phyloP scores from a whole-genome alignment of 768 basidiomycete species.

The Podaxis pistillaris region DNA sequence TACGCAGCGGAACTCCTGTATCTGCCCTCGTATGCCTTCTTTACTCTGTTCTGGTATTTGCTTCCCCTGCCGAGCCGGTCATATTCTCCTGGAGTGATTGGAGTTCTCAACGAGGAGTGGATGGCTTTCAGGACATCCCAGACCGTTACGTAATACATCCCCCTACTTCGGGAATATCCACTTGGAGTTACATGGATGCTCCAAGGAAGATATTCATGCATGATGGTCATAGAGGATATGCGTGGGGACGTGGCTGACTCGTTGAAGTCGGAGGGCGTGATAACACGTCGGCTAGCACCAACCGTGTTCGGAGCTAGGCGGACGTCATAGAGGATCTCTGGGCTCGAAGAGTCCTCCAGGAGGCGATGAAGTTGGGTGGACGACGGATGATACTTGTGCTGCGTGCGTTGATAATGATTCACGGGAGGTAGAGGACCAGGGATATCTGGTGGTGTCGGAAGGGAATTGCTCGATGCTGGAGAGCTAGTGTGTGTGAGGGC shows the following conservation, averaged over 20 bases:
- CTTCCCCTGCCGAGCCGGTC: constrained; percentile 3
- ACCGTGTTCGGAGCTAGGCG: background rate
- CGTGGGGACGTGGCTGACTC: constrained; percentile 5
- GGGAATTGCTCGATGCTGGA: constrained; percentile 8
- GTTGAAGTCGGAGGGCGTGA: background rate
- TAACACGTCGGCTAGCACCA: background rate
- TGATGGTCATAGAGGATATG: constrained; percentile 2
- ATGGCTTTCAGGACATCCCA: constrained; percentile 12
- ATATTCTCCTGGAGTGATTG: constrained; percentile 1
- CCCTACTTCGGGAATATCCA: constrained; percentile 6
- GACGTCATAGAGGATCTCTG: constrained; percentile 8
- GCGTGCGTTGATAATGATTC: background rate
- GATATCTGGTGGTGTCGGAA: constrained; percentile 7
- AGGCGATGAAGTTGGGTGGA: constrained; percentile 3
- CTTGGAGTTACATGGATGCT: constrained; percentile 1
- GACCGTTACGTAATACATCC: constrained; percentile 9
- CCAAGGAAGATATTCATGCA: constrained; percentile 10
- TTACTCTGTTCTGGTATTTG: constrained; percentile 1
- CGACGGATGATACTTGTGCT: background rate
- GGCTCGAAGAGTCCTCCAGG: constrained; percentile 1
- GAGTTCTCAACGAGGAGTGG: background rate
- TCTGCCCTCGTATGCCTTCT: constrained; percentile 4
- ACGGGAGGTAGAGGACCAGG: background rate
- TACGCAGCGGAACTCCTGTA: background rate
- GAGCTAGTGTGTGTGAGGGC: background rate